Evolutionary conservation across 2,329 filamentous ascomycete species (phyloP).

Genomic region (Cryphonectria parasitica): DNA sequence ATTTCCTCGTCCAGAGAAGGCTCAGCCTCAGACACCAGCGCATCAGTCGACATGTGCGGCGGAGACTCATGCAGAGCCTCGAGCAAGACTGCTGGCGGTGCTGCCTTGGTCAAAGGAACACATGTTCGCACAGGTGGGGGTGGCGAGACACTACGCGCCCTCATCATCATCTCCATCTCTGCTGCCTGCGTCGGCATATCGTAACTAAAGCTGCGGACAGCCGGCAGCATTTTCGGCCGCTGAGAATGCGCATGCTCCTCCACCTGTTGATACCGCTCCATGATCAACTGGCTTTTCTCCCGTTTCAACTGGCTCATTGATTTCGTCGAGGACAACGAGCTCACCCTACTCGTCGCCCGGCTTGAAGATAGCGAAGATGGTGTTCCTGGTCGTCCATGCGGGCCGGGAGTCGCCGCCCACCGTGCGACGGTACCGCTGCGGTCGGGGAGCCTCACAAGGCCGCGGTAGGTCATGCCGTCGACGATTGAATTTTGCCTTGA

Average conservation of each 20-base stretch:
- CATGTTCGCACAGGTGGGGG: neutral
- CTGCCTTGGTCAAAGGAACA: neutral
- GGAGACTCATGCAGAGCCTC: neutral
- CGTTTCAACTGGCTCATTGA: neutral
- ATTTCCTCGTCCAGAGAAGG: neutral
- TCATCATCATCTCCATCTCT: conserved; percentile 26
- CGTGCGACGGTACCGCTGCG: conserved; percentile 6
- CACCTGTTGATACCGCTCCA: conserved; percentile 26
- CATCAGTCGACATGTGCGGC: neutral
- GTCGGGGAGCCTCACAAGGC: conserved; percentile 6
- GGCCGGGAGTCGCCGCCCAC: conserved; percentile 14
- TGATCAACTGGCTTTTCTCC: conserved; percentile 20
- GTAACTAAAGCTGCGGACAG: conserved; percentile 25
- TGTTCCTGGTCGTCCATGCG: conserved; percentile 15
- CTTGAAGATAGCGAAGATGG: conserved; percentile 6
- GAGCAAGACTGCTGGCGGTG: neutral
- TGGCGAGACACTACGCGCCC: conserved; percentile 16
- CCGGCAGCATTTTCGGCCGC: conserved; percentile 20
- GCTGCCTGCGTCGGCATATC: conserved; percentile 25
- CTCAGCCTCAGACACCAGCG: neutral
- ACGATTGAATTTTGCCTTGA: conserved; percentile 5
- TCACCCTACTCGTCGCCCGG: conserved; percentile 7
- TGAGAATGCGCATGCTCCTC: conserved; percentile 22
- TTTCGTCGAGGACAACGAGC: conserved; percentile 3
- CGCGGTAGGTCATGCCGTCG: conserved; percentile 16